These are phyloP conservation scores for Senecio squalidus DNA, from an alignment of 140 eudicot species.

Conservation along the genomic window DNA sequence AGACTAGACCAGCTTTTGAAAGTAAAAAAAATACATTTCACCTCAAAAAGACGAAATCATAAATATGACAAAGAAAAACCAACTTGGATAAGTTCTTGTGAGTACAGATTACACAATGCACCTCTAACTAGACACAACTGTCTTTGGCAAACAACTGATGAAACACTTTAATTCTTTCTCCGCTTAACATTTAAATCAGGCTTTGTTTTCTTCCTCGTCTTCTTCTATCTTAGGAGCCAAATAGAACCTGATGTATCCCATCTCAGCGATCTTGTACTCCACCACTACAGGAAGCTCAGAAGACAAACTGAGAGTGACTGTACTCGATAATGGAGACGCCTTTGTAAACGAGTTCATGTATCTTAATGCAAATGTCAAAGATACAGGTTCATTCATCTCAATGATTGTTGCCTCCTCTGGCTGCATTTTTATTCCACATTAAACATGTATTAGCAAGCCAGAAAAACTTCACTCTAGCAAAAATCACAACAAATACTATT, in stretches of 20 bases:
- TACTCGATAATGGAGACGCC: slow-evolving; percentile 22
- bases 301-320: slow-evolving; percentile 25
- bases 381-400: slow-evolving; percentile 24
- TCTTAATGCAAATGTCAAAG: slow-evolving; percentile 28
- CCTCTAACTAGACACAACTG: not conserved
- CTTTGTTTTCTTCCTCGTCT: slow-evolving; percentile 16
- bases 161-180: not conserved
- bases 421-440: not conserved
- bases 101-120: not conserved
- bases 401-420: slow-evolving; percentile 19
- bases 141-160: not conserved
- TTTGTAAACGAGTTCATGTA: slow-evolving; percentile 27
- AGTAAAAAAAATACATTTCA: too few species aligned
- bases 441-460: not conserved
- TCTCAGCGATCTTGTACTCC: slow-evolving; percentile 25
- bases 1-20: too few species aligned
- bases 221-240: slow-evolving; percentile 27
- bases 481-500: not conserved
- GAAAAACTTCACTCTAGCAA: not conserved
- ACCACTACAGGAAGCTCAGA: slow-evolving; percentile 29
- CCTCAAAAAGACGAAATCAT: too few species aligned
- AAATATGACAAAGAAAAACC: not conserved
- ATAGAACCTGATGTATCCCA: slow-evolving; percentile 26
- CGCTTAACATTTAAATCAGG: not conserved
- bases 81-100: not conserved